Base-by-base conservation (phyloP, 768 basidiomycete genomes). In the Tricholoma furcatifolium region DNA sequence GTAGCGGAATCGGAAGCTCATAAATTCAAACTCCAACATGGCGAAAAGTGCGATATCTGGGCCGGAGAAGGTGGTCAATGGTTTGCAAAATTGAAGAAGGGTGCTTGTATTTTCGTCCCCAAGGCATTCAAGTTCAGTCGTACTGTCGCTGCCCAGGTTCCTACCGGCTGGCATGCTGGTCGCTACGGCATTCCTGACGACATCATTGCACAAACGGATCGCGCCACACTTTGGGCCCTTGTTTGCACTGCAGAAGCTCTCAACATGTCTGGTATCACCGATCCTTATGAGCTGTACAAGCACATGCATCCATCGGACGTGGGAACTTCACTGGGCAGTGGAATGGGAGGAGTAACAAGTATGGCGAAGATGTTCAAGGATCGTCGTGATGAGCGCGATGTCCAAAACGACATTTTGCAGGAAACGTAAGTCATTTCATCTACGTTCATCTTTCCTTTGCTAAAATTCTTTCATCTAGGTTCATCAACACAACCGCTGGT, bases 21-120 rank as follows among this genome's bases (percentile, higher is more conserved):
- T 57, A 94, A 91, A 64, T 98, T 96, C 84, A 96, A 97, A 75
- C 80, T 88, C 51, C 92, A 98, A 66, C 97, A 98, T 64, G 94
- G 91, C 54, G 93, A 96, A 62, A 96, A 93, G 66, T 94, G 92
- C 65, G 96, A 99, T 66, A 82, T 92, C 62, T 98, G 94, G 94
- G 86, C 86, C 1, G 87, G 84, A 41, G 88, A 90, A 65, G 87
- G 88, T 12, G 93, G 89, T n/a, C 91, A 96, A 66, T 97, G 90
- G 92, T 93, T 91, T 64, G 94, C 94, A 67, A 97, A 98, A 74
- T 87, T 98, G 79, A 98, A 98, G 87, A 96, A 92, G 73, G 97
- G 97, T 46, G 94, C 97, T 10, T 86, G 91, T 41, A 77, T 99
- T 56, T 79, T 87, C 58, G 85, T 98, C 39, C 96, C 97, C 45